These are phyloP conservation scores for Ceratocystiopsis sp. DNA, from an alignment of 2,329 filamentous ascomycete genomes.

Conservation along the genomic window DNA sequence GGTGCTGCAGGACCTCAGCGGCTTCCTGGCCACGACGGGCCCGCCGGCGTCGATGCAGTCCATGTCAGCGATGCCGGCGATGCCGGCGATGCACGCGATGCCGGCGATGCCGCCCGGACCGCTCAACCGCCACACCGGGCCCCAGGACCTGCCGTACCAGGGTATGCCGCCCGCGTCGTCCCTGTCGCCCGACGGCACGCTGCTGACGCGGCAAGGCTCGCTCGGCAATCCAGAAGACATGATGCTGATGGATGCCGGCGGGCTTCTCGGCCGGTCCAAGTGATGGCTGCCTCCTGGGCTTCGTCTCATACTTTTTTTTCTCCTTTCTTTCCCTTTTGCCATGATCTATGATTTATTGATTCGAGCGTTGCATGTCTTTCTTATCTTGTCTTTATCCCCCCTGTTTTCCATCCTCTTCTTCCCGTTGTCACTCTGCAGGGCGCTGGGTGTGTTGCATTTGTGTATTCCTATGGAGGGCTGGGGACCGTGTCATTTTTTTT, in stretches of 20 bases:
- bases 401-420: neutral
- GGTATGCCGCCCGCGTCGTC: neutral
- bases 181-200: neutral
- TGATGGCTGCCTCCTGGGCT: neutral
- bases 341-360: no score
- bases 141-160: constrained; percentile 12
- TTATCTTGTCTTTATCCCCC: neutral
- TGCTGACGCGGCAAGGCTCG: neutral
- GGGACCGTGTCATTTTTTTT: no score
- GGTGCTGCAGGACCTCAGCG: constrained; percentile 41
- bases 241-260: constrained; percentile 8
- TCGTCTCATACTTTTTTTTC: neutral
- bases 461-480: no score
- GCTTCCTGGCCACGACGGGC: constrained; percentile 21
- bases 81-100: no score
- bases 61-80: no score
- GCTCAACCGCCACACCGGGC: constrained; percentile 25
- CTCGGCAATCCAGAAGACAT: constrained; percentile 3
- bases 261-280: constrained; percentile 2
- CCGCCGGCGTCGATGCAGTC: no score
- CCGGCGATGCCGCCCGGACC: neutral
- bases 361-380: neutral
- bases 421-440: neutral
- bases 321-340: neutral
- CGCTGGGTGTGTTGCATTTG: neutral